Evolutionary conservation across 345 rosid genomes (phyloP), one percentile per base, ranked within the genome.

Genomic region (Populus nigra): DNA sequence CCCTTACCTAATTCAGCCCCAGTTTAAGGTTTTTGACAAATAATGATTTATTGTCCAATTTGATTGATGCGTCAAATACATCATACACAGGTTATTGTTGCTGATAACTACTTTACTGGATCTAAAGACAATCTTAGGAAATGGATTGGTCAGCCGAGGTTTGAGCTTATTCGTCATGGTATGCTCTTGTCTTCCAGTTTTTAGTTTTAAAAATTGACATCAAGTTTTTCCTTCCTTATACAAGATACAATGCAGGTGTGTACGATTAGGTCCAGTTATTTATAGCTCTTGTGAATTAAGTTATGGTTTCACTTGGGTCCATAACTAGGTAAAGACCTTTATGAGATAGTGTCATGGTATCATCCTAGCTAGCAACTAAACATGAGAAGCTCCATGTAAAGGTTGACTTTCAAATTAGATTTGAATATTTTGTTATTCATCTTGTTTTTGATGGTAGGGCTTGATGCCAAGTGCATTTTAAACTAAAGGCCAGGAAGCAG

Each of bases 161-260:
- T 95, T 79, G 99, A 95, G 90, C 94, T 95, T 47, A 92, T 93
- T 71, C 98, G 97, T 78, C 99, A 95, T 13, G 99, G 99, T 95
- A 85, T 73, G 85, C 41, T 81, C 70, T 63, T 35, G 69, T 49
- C 31, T 57, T 77, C 71, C 75, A 43, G 43, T 39, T 47, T 70
- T 45, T 72, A 35, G 25, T 39, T 25, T 35, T 38, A 15, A 23
- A 15, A 15, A 11, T 13, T 15, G 18, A 47, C 11, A 23, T 36
- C 50, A 45, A 62, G 16, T 4, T 62, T 29, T 62, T 53, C 55
- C 39, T 43, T 13, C 17, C 22, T 69, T 18, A 7, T 0, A 7
- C 23, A 12, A 31, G 61, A 65, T 65, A 23, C 55, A 68, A 17
- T 57, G 39, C 49, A 5, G 78, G 49, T 36, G 36, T 25, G 36